Conservation (phyloP, 306 rosid genomes). For the Nissolia schottii region DNA sequence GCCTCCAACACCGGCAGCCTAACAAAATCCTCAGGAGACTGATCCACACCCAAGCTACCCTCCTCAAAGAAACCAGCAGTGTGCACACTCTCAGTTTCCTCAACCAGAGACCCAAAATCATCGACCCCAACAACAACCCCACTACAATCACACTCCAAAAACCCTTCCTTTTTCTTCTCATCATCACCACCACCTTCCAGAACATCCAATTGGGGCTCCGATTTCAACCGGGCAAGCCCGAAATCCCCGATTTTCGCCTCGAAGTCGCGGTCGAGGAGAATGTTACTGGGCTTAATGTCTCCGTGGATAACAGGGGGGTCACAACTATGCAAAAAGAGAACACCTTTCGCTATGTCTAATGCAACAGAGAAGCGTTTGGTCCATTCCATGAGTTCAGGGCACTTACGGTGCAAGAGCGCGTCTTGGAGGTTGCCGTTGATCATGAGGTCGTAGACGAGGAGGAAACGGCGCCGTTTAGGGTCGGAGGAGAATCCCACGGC, state of each 20-base stretch:
- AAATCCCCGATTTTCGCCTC: conserved; percentile 71
- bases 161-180: conserved; percentile 33
- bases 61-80: conserved; percentile 55
- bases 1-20: conserved; percentile 23
- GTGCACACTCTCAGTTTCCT: conserved; percentile 68
- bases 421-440: conserved; percentile 83
- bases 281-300: conserved; percentile 87
- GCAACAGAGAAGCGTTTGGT: conserved; percentile 43
- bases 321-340: conserved; percentile 60
- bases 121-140: conserved; percentile 40
- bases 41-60: conserved; percentile 39
- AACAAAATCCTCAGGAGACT: conserved; percentile 43
- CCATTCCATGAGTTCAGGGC: conserved; percentile 68
- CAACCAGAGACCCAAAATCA: conserved; percentile 72
- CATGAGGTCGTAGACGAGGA: conserved; percentile 80
- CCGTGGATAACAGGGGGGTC: conserved; percentile 86
- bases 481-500: conserved; percentile 79
- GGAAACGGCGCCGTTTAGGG: conserved; percentile 60
- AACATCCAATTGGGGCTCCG: conserved; percentile 34
- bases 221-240: conserved; percentile 70
- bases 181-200: conserved; percentile 14
- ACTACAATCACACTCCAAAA: conserved; percentile 31
- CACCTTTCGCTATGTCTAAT: conserved; percentile 60
- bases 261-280: conserved; percentile 53
- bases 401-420: conserved; percentile 66